These are phyloP conservation scores for Solanum aculeatissimum DNA, from an alignment of 305 asterid species.

Conservation along the genomic window DNA sequence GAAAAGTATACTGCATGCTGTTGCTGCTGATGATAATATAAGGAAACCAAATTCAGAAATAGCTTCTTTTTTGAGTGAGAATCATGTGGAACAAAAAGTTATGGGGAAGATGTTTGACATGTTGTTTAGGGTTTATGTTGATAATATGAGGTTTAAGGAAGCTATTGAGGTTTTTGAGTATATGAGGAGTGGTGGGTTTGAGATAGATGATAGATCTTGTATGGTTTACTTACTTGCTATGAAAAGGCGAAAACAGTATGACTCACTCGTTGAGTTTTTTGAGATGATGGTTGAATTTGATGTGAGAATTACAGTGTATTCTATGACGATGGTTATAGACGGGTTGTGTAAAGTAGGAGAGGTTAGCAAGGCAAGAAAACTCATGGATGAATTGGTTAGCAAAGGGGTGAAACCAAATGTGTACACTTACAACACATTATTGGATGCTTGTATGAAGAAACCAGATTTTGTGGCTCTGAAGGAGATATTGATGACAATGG, in stretches of 20 bases:
- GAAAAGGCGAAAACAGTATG: constrained; percentile 31
- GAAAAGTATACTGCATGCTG: constrained; percentile 31
- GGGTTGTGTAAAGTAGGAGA: constrained; percentile 48
- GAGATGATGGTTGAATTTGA: constrained; percentile 44
- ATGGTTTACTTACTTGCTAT: constrained; percentile 58
- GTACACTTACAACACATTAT: constrained; percentile 44
- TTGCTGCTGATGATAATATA: constrained; percentile 31
- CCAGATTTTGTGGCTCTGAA: constrained; percentile 28
- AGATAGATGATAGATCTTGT: constrained; percentile 64
- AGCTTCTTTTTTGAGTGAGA: constrained; percentile 22
- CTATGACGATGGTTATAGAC: constrained; percentile 51
- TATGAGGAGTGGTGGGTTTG: constrained; percentile 39
- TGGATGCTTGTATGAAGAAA: constrained; percentile 9
- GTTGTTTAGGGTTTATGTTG: constrained; percentile 67
- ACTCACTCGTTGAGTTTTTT: constrained; percentile 31
- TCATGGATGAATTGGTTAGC: constrained; percentile 35
- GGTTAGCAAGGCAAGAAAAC: constrained; percentile 32
- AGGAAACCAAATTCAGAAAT: constrained; percentile 29
- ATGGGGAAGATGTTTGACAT: constrained; percentile 43
- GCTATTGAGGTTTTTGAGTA: constrained; percentile 57
- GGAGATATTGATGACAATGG: constrained; percentile 36
- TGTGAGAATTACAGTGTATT: constrained; percentile 46
- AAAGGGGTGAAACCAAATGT: constrained; percentile 32
- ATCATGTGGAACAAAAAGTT: constrained; percentile 1
- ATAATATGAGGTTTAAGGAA: constrained; percentile 41